These are phyloP conservation scores for Meredithiella fracta DNA, from an alignment of 2,329 filamentous ascomycete species.

Conservation along the genomic window DNA sequence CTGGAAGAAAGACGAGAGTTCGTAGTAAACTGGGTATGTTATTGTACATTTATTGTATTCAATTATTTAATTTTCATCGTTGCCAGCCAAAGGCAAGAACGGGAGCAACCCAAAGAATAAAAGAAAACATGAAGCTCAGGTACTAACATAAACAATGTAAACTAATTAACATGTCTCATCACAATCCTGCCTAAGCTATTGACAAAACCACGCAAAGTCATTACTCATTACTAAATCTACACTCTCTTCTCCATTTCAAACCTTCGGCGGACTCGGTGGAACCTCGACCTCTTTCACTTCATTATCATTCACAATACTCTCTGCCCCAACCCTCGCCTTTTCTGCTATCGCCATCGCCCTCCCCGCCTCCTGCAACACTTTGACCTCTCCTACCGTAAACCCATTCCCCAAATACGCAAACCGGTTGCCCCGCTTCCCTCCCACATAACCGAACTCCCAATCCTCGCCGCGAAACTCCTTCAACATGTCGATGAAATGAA, in stretches of 20 bases:
- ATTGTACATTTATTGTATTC: no score
- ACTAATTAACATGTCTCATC: neutral
- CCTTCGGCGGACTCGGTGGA: neutral
- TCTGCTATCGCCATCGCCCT: neutral
- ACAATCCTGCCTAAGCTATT: neutral
- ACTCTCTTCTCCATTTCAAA: neutral
- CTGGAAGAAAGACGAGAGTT: slow-evolving; percentile 2
- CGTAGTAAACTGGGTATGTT: neutral
- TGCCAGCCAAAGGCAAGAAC: no score
- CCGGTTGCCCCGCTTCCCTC: slow-evolving; percentile 23
- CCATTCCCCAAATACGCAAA: slow-evolving; percentile 38
- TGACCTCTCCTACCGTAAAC: slow-evolving; percentile 29
- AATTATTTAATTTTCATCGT: no score
- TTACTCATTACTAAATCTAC: neutral
- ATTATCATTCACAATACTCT: neutral
- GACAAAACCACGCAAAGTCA: neutral
- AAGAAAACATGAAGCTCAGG: no score
- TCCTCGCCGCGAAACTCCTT: slow-evolving; percentile 34
- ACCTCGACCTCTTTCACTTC: neutral
- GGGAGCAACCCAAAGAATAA: no score
- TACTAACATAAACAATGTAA: slow-evolving; percentile 1
- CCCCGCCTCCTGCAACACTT: slow-evolving; percentile 6
- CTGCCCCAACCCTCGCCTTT: neutral
- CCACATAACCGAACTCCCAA: slow-evolving; percentile 33
- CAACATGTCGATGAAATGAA: slow-evolving; percentile 38